Evolutionary conservation across 768 basidiomycete genomes (phyloP), one percentile per base, ranked within the genome.

Genomic region (Pisolithus orientalis): DNA sequence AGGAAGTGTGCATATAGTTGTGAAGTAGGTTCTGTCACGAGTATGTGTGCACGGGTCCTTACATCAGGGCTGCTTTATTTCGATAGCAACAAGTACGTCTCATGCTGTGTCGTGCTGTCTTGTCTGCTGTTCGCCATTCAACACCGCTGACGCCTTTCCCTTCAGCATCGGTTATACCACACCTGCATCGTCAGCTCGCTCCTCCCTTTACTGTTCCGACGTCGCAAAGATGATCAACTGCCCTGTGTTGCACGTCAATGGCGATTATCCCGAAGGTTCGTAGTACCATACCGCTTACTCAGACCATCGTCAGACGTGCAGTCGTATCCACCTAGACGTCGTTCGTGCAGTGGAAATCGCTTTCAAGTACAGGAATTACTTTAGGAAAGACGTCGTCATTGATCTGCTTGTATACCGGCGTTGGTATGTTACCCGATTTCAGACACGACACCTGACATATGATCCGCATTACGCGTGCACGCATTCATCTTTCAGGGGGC

Each of bases 81-180:
- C 9, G 53, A 24, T 57, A 84, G 83, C 55, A 84, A 85, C 65
- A 84, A 83, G 82, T 83, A 54, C 44, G 73, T 38, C 6, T 42
- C 21, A 21, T 16, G 9, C 31, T 51, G 27, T 21, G 27, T 46
- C 25, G 28, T 27, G 43, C 27, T 9, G 37, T 31, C 39, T 10
- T 9, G 39, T 37, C 4, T 24, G 6, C 16, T 34, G 13, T 34
- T 13, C 14, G 34, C 11, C 34, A 13, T 34, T 34, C 34, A 13
- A 14, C 13, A 1, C 34, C 7, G 5, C 11, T 14, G 11, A 34
- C 11, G 5, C 13, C 4, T 14, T 34, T 34, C 31, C n/a, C 44
- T 53, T 14, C 59, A 94, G 88, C 59, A 90, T 95, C 53, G 93
- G 93, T 24, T 95, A 94, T 59, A 94, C 93, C 0, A 94, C 93